A percentile compares a stretch with the other conserved stretches of the same genome.
Conservation (phyloP, 2,329 filamentous ascomycete genomes). For the Graphilbum sp. region DNA sequence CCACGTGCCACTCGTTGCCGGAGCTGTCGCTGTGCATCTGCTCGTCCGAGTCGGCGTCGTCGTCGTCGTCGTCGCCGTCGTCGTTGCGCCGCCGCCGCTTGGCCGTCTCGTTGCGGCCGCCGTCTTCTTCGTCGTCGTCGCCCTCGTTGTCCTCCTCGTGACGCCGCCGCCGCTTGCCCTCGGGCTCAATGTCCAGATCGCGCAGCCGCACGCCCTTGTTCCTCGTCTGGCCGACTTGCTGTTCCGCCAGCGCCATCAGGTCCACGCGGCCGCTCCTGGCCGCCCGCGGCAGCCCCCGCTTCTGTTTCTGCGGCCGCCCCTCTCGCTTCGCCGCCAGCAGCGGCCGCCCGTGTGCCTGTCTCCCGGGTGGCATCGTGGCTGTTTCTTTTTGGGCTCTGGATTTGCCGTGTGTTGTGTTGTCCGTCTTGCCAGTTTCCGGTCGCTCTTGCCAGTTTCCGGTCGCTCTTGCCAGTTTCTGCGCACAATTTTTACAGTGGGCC, state of each 20-base stretch:
- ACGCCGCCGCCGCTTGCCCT: conserved; percentile 23
- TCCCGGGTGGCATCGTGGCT: conserved; percentile 31
- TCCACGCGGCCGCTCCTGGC: conserved; percentile 35
- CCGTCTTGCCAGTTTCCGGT: too few species aligned
- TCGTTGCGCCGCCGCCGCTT: conserved; percentile 24
- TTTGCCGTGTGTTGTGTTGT: too few species aligned
- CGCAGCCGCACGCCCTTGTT: conserved; percentile 23
- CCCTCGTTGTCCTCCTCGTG: conserved; percentile 28
- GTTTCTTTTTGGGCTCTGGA: too few species aligned
- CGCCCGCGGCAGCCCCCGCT: conserved; percentile 8
- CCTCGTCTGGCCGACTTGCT: conserved; percentile 27
- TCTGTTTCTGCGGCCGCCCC: conserved; percentile 12
- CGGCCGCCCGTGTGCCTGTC: conserved; percentile 40
- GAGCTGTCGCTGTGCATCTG: conserved; percentile 73
- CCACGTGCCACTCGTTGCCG: conserved; percentile 72
- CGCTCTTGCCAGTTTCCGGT: too few species aligned
- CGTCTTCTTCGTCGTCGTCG: conserved; percentile 35
- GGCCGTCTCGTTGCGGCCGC: conserved; percentile 35
- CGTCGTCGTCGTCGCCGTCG: conserved; percentile 19
- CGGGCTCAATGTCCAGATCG: conserved; percentile 33
- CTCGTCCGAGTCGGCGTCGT: conserved; percentile 37
- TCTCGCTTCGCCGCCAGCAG: conserved; percentile 19
- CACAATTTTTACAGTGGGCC: too few species aligned
- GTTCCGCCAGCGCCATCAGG: conserved; percentile 39
- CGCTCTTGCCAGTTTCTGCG: too few species aligned